Conservation (phyloP, 495 filamentous ascomycete genomes). For the Talaromyces adpressus region DNA sequence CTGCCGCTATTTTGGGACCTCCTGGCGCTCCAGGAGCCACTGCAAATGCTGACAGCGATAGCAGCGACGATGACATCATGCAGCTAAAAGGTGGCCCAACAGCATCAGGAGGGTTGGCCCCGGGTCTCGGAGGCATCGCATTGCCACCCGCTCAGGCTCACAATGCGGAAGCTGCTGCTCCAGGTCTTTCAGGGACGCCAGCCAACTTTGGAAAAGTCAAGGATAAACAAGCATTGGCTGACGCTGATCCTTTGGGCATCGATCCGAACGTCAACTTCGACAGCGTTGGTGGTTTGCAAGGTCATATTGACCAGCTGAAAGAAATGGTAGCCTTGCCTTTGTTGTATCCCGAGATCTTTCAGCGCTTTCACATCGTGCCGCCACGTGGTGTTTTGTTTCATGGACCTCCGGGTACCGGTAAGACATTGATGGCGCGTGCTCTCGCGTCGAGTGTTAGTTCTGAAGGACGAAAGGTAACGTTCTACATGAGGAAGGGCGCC, state of each 20-base stretch:
- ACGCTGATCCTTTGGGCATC: slow-evolving; percentile 90
- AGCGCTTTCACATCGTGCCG: slow-evolving; percentile 82
- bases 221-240: slow-evolving; percentile 71
- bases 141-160: slow-evolving; percentile 52
- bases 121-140: slow-evolving; percentile 49
- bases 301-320: slow-evolving; percentile 91
- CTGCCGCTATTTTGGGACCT: slow-evolving; percentile 64
- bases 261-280: slow-evolving; percentile 88
- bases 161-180: slow-evolving; percentile 56
- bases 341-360: slow-evolving; percentile 92
- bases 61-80: slow-evolving; percentile 84
- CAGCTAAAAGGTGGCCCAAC: slow-evolving; percentile 45
- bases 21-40: slow-evolving; percentile 67
- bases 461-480: slow-evolving; percentile 87
- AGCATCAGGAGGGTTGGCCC: slow-evolving; percentile 71
- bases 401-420: slow-evolving; percentile 94
- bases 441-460: slow-evolving; percentile 74
- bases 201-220: slow-evolving; percentile 87
- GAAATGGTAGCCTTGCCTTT: slow-evolving; percentile 95
- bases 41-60: slow-evolving; percentile 84
- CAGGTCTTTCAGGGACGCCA: slow-evolving; percentile 58
- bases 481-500: slow-evolving; percentile 98
- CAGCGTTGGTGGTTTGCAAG: slow-evolving; percentile 82
- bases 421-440: slow-evolving; percentile 88
- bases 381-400: slow-evolving; percentile 94